Conservation (phyloP, 306 rosid species). For the Lathyrus sativus region DNA sequence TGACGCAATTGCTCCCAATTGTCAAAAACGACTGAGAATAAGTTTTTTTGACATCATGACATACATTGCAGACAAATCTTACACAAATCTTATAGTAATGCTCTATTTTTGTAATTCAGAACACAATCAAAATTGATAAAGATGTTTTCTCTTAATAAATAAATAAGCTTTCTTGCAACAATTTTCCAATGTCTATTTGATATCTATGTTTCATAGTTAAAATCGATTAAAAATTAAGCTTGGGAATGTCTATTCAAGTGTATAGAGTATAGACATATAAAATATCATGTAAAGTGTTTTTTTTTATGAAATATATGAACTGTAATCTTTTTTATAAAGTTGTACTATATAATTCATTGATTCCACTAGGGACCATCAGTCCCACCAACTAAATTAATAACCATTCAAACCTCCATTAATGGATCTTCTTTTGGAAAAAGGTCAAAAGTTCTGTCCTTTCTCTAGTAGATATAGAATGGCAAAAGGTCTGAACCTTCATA, state of each 20-base stretch:
- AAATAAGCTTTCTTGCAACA: neutral
- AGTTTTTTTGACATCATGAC: slow-evolving; percentile 12
- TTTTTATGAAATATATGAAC: neutral
- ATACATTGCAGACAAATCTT: slow-evolving; percentile 39
- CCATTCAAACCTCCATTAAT: slow-evolving; percentile 30
- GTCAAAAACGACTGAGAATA: slow-evolving; percentile 27
- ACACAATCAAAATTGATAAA: neutral
- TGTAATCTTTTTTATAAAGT: neutral
- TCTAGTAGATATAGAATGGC: neutral
- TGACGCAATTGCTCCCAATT: slow-evolving; percentile 10
- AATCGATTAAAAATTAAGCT: neutral
- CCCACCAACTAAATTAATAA: slow-evolving; percentile 8
- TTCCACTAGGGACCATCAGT: neutral
- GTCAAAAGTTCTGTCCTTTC: slow-evolving; percentile 27
- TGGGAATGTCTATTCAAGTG: neutral
- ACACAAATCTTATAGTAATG: neutral
- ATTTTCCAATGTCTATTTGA: neutral
- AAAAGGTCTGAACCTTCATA: slow-evolving; percentile 36
- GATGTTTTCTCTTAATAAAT: neutral
- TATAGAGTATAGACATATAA: neutral
- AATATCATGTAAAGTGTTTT: neutral
- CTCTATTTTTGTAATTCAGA: neutral
- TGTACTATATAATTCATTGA: neutral
- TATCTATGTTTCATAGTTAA: neutral
- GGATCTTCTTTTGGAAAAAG: slow-evolving; percentile 10